A percentile compares a stretch with the other conserved stretches of the same genome.
Conservation (phyloP, 495 filamentous ascomycete genomes). For the Penicillium antarcticum region DNA sequence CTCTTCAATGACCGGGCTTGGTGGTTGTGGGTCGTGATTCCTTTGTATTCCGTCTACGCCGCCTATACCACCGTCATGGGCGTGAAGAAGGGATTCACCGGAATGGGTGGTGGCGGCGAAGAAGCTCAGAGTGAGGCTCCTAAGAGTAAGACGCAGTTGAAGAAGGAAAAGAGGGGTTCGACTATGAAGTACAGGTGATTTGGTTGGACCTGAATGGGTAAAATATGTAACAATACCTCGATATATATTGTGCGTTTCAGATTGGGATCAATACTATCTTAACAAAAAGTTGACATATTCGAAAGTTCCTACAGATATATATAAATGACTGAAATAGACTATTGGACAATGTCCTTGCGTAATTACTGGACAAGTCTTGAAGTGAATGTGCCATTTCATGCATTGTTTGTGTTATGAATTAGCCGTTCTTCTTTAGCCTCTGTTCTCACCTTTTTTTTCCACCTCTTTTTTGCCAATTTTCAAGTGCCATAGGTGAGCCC, state of each 20-base stretch:
- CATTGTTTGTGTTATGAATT: too few species aligned
- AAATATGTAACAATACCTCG: background rate
- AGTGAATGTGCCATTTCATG: too few species aligned
- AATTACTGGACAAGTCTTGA: too few species aligned
- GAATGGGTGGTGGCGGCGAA: conserved; percentile 37
- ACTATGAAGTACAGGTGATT: conserved; percentile 42
- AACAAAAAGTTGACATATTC: too few species aligned
- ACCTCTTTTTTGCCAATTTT: too few species aligned
- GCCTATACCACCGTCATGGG: conserved; percentile 63
- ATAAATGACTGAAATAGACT: too few species aligned
- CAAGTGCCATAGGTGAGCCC: too few species aligned
- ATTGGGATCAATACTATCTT: background rate
- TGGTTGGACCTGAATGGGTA: background rate
- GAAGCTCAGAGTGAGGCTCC: conserved; percentile 16
- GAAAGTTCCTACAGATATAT: too few species aligned
- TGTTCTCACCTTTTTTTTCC: too few species aligned
- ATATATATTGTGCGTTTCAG: background rate
- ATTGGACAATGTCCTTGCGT: too few species aligned
- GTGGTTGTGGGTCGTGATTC: conserved; percentile 70
- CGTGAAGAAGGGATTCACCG: conserved; percentile 63
- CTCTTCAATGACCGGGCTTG: conserved; percentile 74
- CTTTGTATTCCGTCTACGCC: conserved; percentile 65
- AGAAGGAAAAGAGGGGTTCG: conserved; percentile 59
- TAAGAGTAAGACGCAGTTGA: conserved; percentile 60
- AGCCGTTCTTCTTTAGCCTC: too few species aligned